Percentiles rank a stretch among this genome's conserved stretches.
Evolutionary conservation across 2,329 filamentous ascomycete species (phyloP).

Genomic region (Penicillium frequentans): DNA sequence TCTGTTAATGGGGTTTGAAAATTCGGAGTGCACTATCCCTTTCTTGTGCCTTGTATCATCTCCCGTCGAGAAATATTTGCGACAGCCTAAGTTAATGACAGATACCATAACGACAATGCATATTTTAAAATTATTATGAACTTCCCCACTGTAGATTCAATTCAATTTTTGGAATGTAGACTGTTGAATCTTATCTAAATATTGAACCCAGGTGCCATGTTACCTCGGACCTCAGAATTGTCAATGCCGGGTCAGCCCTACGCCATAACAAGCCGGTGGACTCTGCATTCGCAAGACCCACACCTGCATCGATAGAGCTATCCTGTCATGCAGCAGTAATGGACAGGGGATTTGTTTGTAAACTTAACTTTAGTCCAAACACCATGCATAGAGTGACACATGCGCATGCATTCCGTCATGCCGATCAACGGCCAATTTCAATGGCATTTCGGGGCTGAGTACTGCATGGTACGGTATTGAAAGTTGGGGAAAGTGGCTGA

Average conservation of each 20-base stretch:
- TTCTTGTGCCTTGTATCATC: background rate
- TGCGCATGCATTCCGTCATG: background rate
- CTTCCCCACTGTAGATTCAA: background rate
- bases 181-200: background rate
- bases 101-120: background rate
- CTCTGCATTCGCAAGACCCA: too few relatives aligned
- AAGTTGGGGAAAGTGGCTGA: slow-evolving; percentile 1
- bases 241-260: background rate
- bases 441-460: background rate
- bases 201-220: too few relatives aligned
- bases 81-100: background rate
- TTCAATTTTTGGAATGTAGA: too few relatives aligned
- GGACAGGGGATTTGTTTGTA: too few relatives aligned
- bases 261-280: background rate
- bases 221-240: background rate
- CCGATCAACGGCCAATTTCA: background rate
- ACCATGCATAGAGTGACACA: background rate
- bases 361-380: background rate
- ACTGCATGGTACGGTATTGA: background rate
- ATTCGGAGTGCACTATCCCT: background rate
- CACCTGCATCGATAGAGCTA: too few relatives aligned
- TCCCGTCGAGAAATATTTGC: background rate
- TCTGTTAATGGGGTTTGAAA: slow-evolving; percentile 57
- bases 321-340: too few relatives aligned
- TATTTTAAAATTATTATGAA: background rate